Conservation (phyloP, 352 stramenopile genomes). For the Phytopythium delawarense region DNA sequence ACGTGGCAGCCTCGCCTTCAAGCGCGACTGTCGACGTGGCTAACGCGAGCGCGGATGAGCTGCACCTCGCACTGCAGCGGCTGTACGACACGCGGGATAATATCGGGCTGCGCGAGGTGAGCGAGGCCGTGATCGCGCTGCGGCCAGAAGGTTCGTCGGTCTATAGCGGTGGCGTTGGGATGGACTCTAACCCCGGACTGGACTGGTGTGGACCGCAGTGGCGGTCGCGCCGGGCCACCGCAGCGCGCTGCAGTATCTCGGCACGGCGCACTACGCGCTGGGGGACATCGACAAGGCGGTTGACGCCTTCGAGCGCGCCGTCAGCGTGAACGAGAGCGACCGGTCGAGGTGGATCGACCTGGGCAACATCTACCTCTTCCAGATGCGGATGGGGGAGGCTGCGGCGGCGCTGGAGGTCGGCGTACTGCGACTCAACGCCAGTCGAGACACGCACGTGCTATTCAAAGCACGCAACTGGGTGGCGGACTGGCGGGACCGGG, state of each 20-base stretch:
- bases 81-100: constrained; percentile 45
- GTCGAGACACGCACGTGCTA: constrained; percentile 31
- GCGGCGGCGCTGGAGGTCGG: constrained; percentile 43
- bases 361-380: constrained; percentile 66
- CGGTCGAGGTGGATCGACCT: constrained; percentile 57
- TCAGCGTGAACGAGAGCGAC: constrained; percentile 47
- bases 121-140: constrained; percentile 32
- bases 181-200: too few species aligned
- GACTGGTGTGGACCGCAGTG: constrained; percentile 11
- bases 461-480: constrained; percentile 72
- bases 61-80: constrained; percentile 20
- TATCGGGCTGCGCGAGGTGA: constrained; percentile 37
- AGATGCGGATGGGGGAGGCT: constrained; percentile 37
- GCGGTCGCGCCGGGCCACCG: constrained; percentile 27
- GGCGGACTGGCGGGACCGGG: constrained; percentile 55
- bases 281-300: constrained; percentile 52
- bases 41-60: not conserved
- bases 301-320: constrained; percentile 51
- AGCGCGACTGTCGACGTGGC: not conserved
- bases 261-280: constrained; percentile 63
- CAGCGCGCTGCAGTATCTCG: constrained; percentile 65
- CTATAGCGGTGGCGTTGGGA: too few species aligned
- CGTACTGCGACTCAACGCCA: constrained; percentile 23
- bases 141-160: constrained; percentile 27
- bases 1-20: not conserved